Evolutionary conservation across 1,284 basidiomycete genomes (phyloP), one percentile per base, ranked within the genome.

Genomic region (Leccinum angustisporum): DNA sequence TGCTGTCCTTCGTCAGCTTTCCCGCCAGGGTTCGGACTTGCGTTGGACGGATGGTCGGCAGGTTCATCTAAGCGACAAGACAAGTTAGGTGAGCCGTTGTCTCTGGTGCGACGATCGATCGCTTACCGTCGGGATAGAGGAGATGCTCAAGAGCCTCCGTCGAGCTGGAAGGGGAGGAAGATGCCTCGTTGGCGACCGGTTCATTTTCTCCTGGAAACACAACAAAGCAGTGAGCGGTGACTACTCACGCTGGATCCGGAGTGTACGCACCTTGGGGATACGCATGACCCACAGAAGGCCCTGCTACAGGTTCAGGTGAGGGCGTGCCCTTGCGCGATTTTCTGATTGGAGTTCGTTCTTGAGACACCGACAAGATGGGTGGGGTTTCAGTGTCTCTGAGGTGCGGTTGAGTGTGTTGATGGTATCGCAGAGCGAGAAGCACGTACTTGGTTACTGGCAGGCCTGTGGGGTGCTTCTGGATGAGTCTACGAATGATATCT

Each of bases 381-480:
- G 54, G 50, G 40, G 54, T 50, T 5, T 58, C 58, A 11, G 21
- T 3, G 14, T 54, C 48, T 38, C 71, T 72, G 53, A 40, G 33
- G 18, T 51, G 21, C 46, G 10, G 16, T 5, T 25, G 11, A 11
- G 46, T 63, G 43, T 61, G 46, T 10, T 51, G 53, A 52, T 21
- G 34, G 18, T 18, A 13, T 7, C 5, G 11, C 2, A 18, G n/a
- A n/a, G 14, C 11, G 40, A 38, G 9, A 46, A 10, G 21, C 3
- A 59, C 69, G 21, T 48, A 65, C 72, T 60, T 58, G n/a, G 52
- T 10, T 30, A 57, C 18, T 1, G 70, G 71, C 0, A 74, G 68
- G 0, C 72, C 73, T 30, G 31, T 53, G n/a, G 72, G 70, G 34
- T 75, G 62, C 31, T 73, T 72, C 43, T 16, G 57, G 8, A 71